Evolutionary conservation across 805 yeast species (phyloP), one percentile per base, ranked within the genome.

Genomic region (Lachancea sp.): DNA sequence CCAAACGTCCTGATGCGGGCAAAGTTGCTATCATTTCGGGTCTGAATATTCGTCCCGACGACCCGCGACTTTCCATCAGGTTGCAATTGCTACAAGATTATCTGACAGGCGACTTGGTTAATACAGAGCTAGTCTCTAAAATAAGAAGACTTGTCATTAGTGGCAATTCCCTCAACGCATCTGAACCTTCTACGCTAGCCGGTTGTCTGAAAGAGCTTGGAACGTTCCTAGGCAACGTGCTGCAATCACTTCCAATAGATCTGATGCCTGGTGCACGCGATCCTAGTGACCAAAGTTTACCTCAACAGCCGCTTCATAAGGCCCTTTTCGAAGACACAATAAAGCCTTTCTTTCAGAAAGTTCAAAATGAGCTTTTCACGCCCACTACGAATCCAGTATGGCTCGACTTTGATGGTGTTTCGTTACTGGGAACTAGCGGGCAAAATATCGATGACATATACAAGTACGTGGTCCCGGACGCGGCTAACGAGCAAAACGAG

Each of bases 271-370:
- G 99, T 3, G 74, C 69, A 7, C 65, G 72, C 3, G 99, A 93
- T 61, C 96, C 97, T 0, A 80, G 87, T n/a, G 95, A 85, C 49
- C 67, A 75, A 15, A 77, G 90, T 41, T 64, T 88, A 46, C 99
- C 99, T 0, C 97, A 93, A 63, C 95, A 85, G 61, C 85, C 95
- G 2, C 59, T 93, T n/a, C 96, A 91, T 60, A 71, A 71, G 42
- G 82, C 95, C 0, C 71, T 91, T 46, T 81, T 93, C 55, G 68
- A 71, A 3, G 58, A 62, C 12, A 68, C 75, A 17, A 32, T 63
- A 20, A 65, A 71, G 31, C 60, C 66, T 6, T 73, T 70, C 50
- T 55, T 79, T 20, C 68, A 66, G 3, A 55, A 59, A 1, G 54
- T 64, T 10, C 58, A 68, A 16, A 63, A 77, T 34, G 65, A 73